Base-by-base conservation (phyloP, 139 green algal species). In the Nannochloris sp. region DNA sequence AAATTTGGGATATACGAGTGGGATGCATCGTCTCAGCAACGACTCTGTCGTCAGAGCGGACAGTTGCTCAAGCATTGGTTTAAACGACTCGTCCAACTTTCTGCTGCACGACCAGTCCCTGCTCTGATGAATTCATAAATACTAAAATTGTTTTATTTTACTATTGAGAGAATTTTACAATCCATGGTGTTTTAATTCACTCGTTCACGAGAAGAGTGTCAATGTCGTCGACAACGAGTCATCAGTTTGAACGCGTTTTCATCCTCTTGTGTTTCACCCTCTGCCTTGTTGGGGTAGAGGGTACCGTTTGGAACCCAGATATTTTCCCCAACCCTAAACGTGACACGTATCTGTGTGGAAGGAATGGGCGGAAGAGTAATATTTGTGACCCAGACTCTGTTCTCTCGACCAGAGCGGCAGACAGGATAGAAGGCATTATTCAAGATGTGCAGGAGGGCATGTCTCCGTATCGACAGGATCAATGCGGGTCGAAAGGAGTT, bases 331-430 rank as follows among this genome's bases (percentile, higher is more conserved):
- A 76, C 29, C 70, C 70, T 25, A 66, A 67, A 3, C 5, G 18
- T 1, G 63, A 74, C 10, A 16, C 34, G 15, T 21, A 36, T 5
- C 0, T 16, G 3, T 80, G 73, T 24, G 70, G 73, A 6, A 40
- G 73, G 18, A 11, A 27, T 2, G 68, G 46, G 1, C 62, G 72
- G 3, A 7, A 24, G 3, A 67, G 49, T 16, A 79, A 61, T 44
- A 61, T 87, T 0, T 87, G 81, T 48, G 77, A 85, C 48, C 81
- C 81, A 25, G 80, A 86, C 29, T 21, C 19, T 16, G 43, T 86
- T 4, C 49, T 85, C 8, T 64, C 64, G 4, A 18, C 44, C 2
- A 53, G 72, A n/a, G 18, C 15, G 16, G 56, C 55, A 10, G 67
- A 86, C 48, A 53, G 70, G 3, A 48, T 87, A 2, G 75, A 86